Percentiles rank a stretch among this genome's conserved stretches.
phyloP scores from a whole-genome alignment of 371 early-diverging fungal genomes.

The Mucor velutinosus region DNA sequence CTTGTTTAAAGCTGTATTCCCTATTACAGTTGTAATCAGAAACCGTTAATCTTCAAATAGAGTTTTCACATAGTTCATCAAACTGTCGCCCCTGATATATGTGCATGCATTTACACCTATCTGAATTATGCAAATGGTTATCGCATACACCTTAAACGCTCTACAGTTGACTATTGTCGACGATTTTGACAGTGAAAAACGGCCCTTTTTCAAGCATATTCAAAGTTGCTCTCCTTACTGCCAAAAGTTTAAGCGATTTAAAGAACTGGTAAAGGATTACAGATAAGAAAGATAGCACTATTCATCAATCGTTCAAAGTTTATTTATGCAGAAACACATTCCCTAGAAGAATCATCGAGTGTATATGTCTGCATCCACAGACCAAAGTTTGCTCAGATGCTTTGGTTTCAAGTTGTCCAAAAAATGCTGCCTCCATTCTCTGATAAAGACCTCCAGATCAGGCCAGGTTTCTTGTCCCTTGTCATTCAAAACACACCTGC shows the following conservation, averaged over 20 bases:
- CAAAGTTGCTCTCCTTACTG: too few species aligned
- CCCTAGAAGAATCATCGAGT: background rate
- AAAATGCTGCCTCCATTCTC: slow-evolving; percentile 60
- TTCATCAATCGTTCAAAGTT: background rate
- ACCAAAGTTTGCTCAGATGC: slow-evolving; percentile 51
- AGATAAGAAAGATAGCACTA: background rate
- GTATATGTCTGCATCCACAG: slow-evolving; percentile 46
- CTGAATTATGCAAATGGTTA: too few species aligned
- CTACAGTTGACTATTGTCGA: too few species aligned
- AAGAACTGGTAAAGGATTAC: background rate
- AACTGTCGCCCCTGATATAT: too few species aligned
- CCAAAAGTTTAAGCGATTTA: background rate
- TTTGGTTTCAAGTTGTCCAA: slow-evolving; percentile 45
- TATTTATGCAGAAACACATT: background rate
- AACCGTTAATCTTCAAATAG: too few species aligned
- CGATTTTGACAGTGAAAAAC: too few species aligned
- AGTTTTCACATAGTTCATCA: too few species aligned
- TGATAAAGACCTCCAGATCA: slow-evolving; percentile 40
- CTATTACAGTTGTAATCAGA: too few species aligned
- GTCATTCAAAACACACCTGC: background rate
- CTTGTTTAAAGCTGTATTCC: too few species aligned
- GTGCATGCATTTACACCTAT: too few species aligned
- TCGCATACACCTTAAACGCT: too few species aligned
- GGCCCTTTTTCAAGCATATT: too few species aligned
- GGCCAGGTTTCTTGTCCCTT: slow-evolving; percentile 37